Conservation (phyloP, 306 rosid species). For the Begonia masoniana region DNA sequence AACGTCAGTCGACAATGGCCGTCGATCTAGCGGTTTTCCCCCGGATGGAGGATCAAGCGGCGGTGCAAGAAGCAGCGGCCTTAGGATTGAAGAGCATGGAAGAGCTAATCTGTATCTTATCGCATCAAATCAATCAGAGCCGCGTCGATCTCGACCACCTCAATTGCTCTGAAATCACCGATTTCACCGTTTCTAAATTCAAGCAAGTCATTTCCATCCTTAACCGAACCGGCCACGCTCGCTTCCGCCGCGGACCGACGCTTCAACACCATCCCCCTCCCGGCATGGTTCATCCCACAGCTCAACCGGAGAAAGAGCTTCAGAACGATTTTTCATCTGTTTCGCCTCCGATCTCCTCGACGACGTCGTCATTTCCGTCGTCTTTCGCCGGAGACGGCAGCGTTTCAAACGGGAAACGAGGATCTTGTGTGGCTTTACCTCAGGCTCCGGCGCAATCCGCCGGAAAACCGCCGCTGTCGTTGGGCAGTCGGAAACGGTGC, state of each 20-base stretch:
- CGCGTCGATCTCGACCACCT: slow-evolving; percentile 8
- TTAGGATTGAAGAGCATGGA: slow-evolving; percentile 70
- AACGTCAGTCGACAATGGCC: slow-evolving; percentile 25
- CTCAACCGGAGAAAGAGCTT: no score
- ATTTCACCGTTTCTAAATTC: slow-evolving; percentile 63
- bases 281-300: no score
- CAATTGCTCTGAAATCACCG: slow-evolving; percentile 46
- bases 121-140: slow-evolving; percentile 11
- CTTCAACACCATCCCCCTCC: no score
- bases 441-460: slow-evolving; percentile 20
- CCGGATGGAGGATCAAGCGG: slow-evolving; percentile 32
- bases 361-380: slow-evolving; percentile 35
- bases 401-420: slow-evolving; percentile 51
- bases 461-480: slow-evolving; percentile 54
- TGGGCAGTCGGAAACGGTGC: slow-evolving; percentile 37
- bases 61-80: slow-evolving; percentile 59
- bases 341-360: slow-evolving; percentile 44
- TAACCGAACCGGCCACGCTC: slow-evolving; percentile 79
- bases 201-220: slow-evolving; percentile 49
- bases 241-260: slow-evolving; percentile 62
- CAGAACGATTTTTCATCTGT: no score
- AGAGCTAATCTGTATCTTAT: slow-evolving; percentile 36
- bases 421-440: slow-evolving; percentile 17
- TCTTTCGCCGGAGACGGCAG: slow-evolving; percentile 53
- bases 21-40: slow-evolving; percentile 25